These are phyloP conservation scores for Cenchrus americanus DNA, from an alignment of 176 grass and related monocot species.

Conservation along the genomic window DNA sequence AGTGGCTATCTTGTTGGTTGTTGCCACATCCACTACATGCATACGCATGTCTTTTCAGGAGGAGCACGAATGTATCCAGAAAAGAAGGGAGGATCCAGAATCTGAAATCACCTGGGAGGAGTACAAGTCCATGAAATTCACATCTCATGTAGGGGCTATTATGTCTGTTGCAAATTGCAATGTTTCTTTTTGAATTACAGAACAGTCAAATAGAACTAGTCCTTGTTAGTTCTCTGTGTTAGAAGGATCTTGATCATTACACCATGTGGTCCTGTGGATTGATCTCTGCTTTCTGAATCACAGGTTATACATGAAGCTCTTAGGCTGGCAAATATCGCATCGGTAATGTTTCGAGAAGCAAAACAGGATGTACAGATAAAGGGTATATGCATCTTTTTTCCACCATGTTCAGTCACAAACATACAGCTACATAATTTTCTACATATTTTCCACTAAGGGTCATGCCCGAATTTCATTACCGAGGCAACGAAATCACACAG, in stretches of 20 bases:
- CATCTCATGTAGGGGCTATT: constrained; percentile 47
- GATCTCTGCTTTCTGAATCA: not conserved
- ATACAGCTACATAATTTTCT: not conserved
- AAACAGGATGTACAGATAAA: constrained; percentile 54
- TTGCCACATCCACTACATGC: not conserved
- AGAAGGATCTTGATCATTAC: no score
- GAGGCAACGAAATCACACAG: no score
- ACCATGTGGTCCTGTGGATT: not conserved
- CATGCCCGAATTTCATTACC: no score
- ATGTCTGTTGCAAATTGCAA: not conserved
- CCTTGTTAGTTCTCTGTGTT: not conserved
- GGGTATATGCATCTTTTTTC: constrained; percentile 35
- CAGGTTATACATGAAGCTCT: constrained; percentile 63
- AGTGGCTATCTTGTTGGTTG: not conserved
- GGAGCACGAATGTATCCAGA: constrained; percentile 44
- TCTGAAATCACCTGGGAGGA: constrained; percentile 63
- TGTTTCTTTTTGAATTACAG: not conserved
- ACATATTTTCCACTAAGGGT: no score
- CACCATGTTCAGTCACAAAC: not conserved
- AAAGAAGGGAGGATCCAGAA: constrained; percentile 37
- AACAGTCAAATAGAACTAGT: not conserved
- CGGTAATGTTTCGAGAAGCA: constrained; percentile 55
- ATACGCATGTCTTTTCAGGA: not conserved
- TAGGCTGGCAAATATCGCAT: constrained; percentile 60
- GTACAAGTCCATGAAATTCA: constrained; percentile 73